Conservation (phyloP, 148 eudicot species). For the Camellia granthamiana region DNA sequence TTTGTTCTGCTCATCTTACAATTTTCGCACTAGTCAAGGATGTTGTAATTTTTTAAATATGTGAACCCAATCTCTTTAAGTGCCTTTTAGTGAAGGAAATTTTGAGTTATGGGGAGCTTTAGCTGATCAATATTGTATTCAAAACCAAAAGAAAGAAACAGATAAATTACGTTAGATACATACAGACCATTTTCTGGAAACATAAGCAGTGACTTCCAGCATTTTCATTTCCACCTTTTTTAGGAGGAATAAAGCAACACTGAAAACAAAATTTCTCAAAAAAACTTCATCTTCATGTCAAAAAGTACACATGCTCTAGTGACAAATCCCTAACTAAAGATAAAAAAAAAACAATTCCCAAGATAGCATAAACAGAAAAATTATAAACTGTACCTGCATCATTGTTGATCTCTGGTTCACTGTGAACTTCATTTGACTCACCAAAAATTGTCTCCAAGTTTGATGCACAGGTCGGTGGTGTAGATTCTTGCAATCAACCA, state of each 20-base stretch:
- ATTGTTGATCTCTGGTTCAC: slow-evolving; percentile 20
- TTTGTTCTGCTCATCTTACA: not conserved
- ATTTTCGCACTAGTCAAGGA: not conserved
- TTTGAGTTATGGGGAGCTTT: not conserved
- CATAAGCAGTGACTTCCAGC: not conserved
- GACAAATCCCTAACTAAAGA: not conserved
- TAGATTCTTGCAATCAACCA: slow-evolving; percentile 46
- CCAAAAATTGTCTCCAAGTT: slow-evolving; percentile 64
- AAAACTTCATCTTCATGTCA: not conserved
- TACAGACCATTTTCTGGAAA: not conserved
- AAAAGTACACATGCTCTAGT: not conserved
- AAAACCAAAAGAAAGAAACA: not conserved
- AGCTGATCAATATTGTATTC: not conserved
- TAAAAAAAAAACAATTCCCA: not conserved
- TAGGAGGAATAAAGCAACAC: not conserved
- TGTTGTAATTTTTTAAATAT: not conserved
- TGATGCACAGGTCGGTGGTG: slow-evolving; percentile 40
- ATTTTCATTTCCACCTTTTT: not conserved
- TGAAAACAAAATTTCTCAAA: not conserved
- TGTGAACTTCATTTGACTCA: slow-evolving; percentile 33
- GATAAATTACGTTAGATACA: not conserved
- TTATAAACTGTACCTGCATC: slow-evolving; percentile 47
- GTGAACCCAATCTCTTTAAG: not conserved
- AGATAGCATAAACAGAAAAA: not conserved
- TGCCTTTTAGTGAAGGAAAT: slow-evolving; percentile 5